These are phyloP conservation scores for Rhizopogon vinicolor DNA, from an alignment of 768 basidiomycete species.

Conservation along the genomic window DNA sequence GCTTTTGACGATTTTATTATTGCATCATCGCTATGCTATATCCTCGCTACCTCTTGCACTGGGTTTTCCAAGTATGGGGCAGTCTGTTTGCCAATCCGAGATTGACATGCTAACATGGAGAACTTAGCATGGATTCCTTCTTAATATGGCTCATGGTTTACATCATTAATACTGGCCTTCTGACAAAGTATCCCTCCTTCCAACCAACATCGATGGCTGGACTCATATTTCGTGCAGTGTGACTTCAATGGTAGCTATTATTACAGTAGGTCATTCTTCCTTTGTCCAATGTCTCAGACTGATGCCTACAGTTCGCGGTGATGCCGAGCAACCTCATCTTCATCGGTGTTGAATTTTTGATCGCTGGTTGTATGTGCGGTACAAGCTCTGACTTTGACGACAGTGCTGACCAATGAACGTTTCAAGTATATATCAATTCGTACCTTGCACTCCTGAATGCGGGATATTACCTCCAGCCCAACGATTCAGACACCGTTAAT, in stretches of 20 bases:
- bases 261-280: not conserved
- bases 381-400: too few species aligned
- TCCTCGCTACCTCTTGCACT: not conserved
- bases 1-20: not conserved
- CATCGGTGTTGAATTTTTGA: too few species aligned
- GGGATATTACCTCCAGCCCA: too few species aligned
- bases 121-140: not conserved
- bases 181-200: not conserved
- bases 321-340: too few species aligned
- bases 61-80: not conserved
- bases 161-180: not conserved
- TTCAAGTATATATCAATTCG: conserved; percentile 1
- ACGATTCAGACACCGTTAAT: too few species aligned
- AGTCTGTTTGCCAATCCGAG: not conserved
- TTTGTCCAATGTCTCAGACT: too few species aligned
- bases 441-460: not conserved
- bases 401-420: not conserved
- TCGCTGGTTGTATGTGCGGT: too few species aligned
- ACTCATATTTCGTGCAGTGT: not conserved
- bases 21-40: not conserved
- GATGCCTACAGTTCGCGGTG: too few species aligned
- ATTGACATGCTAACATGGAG: not conserved
- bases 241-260: not conserved
- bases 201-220: too few species aligned
- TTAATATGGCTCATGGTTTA: not conserved